Conservation (phyloP, 805 yeast species). For the Cyberlindnera lachancei region DNA sequence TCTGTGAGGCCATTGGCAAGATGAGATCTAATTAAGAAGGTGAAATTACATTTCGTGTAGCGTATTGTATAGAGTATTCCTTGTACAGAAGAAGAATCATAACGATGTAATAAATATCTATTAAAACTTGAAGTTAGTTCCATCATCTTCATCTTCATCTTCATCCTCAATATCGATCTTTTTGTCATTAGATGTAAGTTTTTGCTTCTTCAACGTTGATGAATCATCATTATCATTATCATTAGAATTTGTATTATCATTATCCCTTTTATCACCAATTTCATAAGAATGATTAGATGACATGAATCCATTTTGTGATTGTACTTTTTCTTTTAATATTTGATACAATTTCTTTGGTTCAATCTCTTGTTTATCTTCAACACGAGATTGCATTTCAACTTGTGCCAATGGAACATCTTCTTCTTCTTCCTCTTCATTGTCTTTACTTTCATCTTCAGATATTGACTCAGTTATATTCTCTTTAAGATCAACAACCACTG, state of each 20-base stretch:
- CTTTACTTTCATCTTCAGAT: constrained; percentile 15
- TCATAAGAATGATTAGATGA: constrained; percentile 20
- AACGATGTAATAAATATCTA: too few species aligned
- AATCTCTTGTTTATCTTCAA: constrained; percentile 5
- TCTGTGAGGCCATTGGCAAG: too few species aligned
- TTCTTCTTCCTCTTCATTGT: constrained; percentile 10
- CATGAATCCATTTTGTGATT: constrained; percentile 8
- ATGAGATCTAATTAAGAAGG: too few species aligned
- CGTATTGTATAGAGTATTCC: too few species aligned
- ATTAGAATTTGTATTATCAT: neutral
- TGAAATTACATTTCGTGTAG: too few species aligned
- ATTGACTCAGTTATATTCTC: constrained; percentile 19
- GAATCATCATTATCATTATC: too few species aligned
- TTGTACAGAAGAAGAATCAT: too few species aligned
- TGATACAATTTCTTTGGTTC: constrained; percentile 20
- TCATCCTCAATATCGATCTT: constrained; percentile 1
- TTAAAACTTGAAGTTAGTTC: constrained; percentile 23
- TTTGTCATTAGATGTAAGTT: neutral
- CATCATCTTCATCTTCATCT: constrained; percentile 18
- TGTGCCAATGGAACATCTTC: constrained; percentile 18
- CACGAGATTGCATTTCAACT: constrained; percentile 7
- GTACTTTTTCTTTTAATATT: constrained; percentile 16
- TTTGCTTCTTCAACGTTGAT: too few species aligned
- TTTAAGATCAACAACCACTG: constrained; percentile 6
- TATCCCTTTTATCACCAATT: constrained; percentile 14